Conservation (phyloP, 2,329 filamentous ascomycete genomes). For the Parastagonospora nodorum region DNA sequence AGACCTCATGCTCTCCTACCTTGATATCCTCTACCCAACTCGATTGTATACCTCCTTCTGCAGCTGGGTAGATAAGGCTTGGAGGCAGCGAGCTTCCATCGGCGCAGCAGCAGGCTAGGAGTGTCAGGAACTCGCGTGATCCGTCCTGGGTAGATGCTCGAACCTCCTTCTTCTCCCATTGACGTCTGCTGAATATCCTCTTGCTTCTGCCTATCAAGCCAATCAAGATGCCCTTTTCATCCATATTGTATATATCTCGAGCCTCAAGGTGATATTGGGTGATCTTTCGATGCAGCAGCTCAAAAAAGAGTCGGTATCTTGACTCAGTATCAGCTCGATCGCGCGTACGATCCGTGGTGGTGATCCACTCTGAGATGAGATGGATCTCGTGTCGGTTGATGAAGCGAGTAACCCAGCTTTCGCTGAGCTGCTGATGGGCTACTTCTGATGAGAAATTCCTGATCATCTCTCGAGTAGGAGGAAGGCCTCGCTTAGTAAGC, state of each 20-base stretch:
- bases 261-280: conserved; percentile 8
- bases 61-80: neutral
- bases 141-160: conserved; percentile 5
- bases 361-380: conserved; percentile 7
- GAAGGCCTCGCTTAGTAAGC: conserved; percentile 6
- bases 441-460: neutral
- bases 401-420: conserved; percentile 13
- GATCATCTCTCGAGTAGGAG: no score
- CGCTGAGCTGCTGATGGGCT: neutral
- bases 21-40: neutral
- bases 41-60: neutral
- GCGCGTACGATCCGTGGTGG: conserved; percentile 5
- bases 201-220: conserved; percentile 5
- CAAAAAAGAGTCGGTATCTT: conserved; percentile 5
- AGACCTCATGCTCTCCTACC: neutral
- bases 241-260: conserved; percentile 14
- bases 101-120: conserved; percentile 6
- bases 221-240: conserved; percentile 8
- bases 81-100: conserved; percentile 11
- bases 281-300: conserved; percentile 5
- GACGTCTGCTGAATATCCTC: conserved; percentile 5
- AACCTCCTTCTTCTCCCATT: conserved; percentile 1
- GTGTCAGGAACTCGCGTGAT: conserved; percentile 6
- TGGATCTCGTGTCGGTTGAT: conserved; percentile 5
- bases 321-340: conserved; percentile 5